Conservation (phyloP, 2,329 filamentous ascomycete species). For the Pyrenochaeta sp. region DNA sequence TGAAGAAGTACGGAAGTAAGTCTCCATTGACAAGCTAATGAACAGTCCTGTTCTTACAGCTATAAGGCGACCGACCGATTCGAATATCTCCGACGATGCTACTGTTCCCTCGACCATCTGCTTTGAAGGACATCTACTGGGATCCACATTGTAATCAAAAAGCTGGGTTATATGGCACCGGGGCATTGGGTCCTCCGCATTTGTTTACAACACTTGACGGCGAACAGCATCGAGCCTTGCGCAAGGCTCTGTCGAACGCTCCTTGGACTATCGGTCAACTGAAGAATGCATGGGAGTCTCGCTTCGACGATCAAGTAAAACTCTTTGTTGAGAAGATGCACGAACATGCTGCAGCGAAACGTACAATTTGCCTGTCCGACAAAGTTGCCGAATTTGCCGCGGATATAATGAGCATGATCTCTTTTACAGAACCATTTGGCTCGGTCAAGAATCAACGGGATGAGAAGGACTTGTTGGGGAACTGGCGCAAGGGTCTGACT, state of each 20-base stretch:
- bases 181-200: constrained; percentile 47
- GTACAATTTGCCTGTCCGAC: constrained; percentile 45
- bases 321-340: constrained; percentile 47
- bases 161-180: constrained; percentile 45
- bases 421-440: constrained; percentile 50
- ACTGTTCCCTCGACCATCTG: constrained; percentile 46
- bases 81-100: constrained; percentile 51
- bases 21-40: constrained; percentile 2
- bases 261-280: constrained; percentile 51
- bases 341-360: constrained; percentile 32
- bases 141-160: constrained; percentile 50
- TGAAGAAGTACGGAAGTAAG: constrained; percentile 41
- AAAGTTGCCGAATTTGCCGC: constrained; percentile 53
- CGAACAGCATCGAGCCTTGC: constrained; percentile 44
- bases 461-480: constrained; percentile 46
- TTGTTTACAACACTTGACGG: constrained; percentile 47
- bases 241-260: constrained; percentile 49
- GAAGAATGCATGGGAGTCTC: constrained; percentile 51
- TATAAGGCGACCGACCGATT: constrained; percentile 43
- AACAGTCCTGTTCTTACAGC: constrained; percentile 2
- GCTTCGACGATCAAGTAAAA: constrained; percentile 48
- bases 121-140: constrained; percentile 54
- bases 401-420: constrained; percentile 54
- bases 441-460: constrained; percentile 52
- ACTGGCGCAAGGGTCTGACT: constrained; percentile 49